phyloP scores from a whole-genome alignment of 78 protist genomes.

The Dictyostelium capitatum region DNA sequence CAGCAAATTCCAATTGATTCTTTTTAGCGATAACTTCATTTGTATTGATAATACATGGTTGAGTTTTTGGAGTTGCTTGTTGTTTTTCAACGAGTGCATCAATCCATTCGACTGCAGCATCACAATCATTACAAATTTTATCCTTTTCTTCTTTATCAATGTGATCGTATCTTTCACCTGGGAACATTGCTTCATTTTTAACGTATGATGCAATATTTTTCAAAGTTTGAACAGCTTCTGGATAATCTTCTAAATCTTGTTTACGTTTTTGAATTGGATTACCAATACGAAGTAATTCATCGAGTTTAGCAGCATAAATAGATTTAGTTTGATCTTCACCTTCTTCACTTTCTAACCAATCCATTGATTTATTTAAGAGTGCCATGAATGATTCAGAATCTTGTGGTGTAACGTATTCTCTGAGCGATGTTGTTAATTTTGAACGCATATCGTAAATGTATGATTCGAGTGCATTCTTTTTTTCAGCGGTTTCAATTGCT shows the following conservation, averaged over 20 bases:
- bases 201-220: slow-evolving; percentile 11
- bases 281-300: slow-evolving; percentile 58
- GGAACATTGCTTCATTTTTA: slow-evolving; percentile 36
- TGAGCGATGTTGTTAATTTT: slow-evolving; percentile 60
- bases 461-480: slow-evolving; percentile 90
- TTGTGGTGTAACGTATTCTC: slow-evolving; percentile 45
- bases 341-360: slow-evolving; percentile 95
- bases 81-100: slow-evolving; percentile 49
- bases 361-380: slow-evolving; percentile 72
- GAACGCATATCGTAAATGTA: slow-evolving; percentile 92
- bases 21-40: slow-evolving; percentile 50
- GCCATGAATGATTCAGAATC: slow-evolving; percentile 57
- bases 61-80: slow-evolving; percentile 44
- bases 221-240: slow-evolving; percentile 31
- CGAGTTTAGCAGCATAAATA: slow-evolving; percentile 81
- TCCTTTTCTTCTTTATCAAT: slow-evolving; percentile 69
- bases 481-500: slow-evolving; percentile 83
- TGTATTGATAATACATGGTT: slow-evolving; percentile 38
- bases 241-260: slow-evolving; percentile 45
- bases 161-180: slow-evolving; percentile 73
- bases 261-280: slow-evolving; percentile 64
- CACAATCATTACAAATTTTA: slow-evolving; percentile 48
- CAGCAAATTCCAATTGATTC: slow-evolving; percentile 14
- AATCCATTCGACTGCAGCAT: slow-evolving; percentile 40
- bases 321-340: slow-evolving; percentile 94